A percentile compares a stretch with the other conserved stretches of the same genome.
Evolutionary conservation across 805 yeast genomes (phyloP).

Genomic region (Saturnispora diversa): DNA sequence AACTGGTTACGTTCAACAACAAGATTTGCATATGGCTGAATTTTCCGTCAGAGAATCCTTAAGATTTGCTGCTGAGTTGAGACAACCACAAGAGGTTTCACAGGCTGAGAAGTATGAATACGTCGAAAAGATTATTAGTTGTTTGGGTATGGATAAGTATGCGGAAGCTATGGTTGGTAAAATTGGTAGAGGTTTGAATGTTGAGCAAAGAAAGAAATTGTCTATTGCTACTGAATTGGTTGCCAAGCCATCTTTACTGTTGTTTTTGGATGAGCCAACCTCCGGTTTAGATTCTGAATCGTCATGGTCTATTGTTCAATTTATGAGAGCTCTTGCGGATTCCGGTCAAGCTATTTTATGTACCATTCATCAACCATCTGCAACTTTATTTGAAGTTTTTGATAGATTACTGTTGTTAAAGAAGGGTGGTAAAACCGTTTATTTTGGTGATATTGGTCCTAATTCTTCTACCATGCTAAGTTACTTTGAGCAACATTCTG

Average conservation of each 20-base stretch:
- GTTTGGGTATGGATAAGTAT: slow-evolving; percentile 36
- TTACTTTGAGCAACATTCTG: slow-evolving; percentile 47
- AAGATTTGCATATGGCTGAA: slow-evolving; percentile 43
- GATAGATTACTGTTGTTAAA: slow-evolving; percentile 39
- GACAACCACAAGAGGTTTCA: slow-evolving; percentile 36
- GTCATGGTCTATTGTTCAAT: slow-evolving; percentile 49
- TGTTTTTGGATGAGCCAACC: slow-evolving; percentile 53
- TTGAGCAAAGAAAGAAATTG: slow-evolving; percentile 45
- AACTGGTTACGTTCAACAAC: slow-evolving; percentile 51
- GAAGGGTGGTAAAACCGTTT: slow-evolving; percentile 46
- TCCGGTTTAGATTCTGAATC: slow-evolving; percentile 52
- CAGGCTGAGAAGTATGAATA: slow-evolving; percentile 35
- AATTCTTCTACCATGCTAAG: slow-evolving; percentile 36
- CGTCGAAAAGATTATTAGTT: slow-evolving; percentile 34
- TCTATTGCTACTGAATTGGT: slow-evolving; percentile 50
- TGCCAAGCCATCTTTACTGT: slow-evolving; percentile 43
- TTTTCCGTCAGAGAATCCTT: slow-evolving; percentile 46
- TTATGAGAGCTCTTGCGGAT: slow-evolving; percentile 41
- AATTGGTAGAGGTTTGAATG: slow-evolving; percentile 42
- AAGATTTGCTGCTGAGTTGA: slow-evolving; percentile 41
- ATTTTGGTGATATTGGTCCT: slow-evolving; percentile 46
- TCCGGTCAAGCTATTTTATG: slow-evolving; percentile 49
- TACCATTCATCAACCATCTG: slow-evolving; percentile 48
- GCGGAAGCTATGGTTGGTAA: slow-evolving; percentile 45
- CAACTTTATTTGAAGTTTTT: slow-evolving; percentile 36